Evolutionary conservation across 2,329 filamentous ascomycete genomes (phyloP).

Genomic region (Orbilia oligospora): DNA sequence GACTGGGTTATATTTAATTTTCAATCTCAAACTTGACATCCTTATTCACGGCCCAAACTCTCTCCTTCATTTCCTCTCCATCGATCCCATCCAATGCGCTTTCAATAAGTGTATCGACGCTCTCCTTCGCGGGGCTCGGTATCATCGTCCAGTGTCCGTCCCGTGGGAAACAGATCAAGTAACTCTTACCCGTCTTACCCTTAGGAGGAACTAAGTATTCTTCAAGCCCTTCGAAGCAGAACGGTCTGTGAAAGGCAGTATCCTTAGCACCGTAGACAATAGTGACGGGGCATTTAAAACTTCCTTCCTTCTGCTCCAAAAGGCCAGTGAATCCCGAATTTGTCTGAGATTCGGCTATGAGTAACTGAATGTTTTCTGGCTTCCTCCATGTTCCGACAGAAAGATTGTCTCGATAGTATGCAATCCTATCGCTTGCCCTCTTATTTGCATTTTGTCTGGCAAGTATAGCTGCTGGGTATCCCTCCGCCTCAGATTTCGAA

Average conservation of each 20-base stretch:
- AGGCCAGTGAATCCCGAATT: constrained; percentile 44
- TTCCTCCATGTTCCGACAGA: constrained; percentile 45
- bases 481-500: constrained; percentile 36
- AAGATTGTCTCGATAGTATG: constrained; percentile 56
- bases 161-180: constrained; percentile 49
- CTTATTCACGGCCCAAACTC: constrained; percentile 45
- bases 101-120: constrained; percentile 55
- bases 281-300: constrained; percentile 51
- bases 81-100: constrained; percentile 41
- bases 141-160: constrained; percentile 54
- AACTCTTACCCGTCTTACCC: constrained; percentile 30
- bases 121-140: constrained; percentile 51
- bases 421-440: constrained; percentile 45
- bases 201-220: constrained; percentile 45
- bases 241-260: constrained; percentile 45
- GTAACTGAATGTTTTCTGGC: constrained; percentile 43
- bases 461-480: constrained; percentile 43
- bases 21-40: constrained; percentile 53
- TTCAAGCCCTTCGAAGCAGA: constrained; percentile 58
- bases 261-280: constrained; percentile 45
- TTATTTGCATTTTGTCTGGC: constrained; percentile 41
- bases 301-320: constrained; percentile 35
- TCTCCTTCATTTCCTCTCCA: constrained; percentile 49
- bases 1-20: too few species aligned
- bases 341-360: constrained; percentile 34